Evolutionary conservation across 1,139 yeast species (phyloP).

Genomic region (Meyerozyma elateridarum): DNA sequence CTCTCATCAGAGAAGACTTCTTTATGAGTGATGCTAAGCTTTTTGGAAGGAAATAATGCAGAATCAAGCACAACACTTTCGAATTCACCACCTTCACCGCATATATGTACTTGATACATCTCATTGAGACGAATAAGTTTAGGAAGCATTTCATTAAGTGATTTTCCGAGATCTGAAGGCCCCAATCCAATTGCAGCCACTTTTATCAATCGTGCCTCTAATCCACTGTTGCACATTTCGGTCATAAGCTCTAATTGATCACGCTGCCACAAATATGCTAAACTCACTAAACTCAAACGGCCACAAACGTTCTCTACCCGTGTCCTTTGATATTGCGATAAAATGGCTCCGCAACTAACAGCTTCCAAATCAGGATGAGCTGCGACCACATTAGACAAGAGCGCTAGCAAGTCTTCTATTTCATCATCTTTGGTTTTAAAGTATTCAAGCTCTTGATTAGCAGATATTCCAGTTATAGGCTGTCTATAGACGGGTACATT

Average conservation of each 20-base stretch:
- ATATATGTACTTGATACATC: slow-evolving; percentile 78
- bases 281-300: slow-evolving; percentile 59
- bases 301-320: slow-evolving; percentile 88
- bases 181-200: slow-evolving; percentile 89
- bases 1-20: slow-evolving; percentile 44
- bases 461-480: slow-evolving; percentile 58
- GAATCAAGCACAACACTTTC: slow-evolving; percentile 90
- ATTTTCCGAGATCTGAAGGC: slow-evolving; percentile 60
- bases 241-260: slow-evolving; percentile 72
- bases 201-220: slow-evolving; percentile 85
- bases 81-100: slow-evolving; percentile 99
- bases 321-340: slow-evolving; percentile 88
- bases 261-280: slow-evolving; percentile 88
- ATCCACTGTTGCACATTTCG: slow-evolving; percentile 68
- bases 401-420: slow-evolving; percentile 67
- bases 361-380: slow-evolving; percentile 73
- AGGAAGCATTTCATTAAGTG: slow-evolving; percentile 59
- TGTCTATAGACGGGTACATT: slow-evolving; percentile 77
- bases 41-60: slow-evolving; percentile 61
- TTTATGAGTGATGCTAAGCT: slow-evolving; percentile 41
- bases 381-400: slow-evolving; percentile 43
- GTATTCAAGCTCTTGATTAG: slow-evolving; percentile 68
- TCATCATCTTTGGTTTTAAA: slow-evolving; percentile 65
- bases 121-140: slow-evolving; percentile 53
- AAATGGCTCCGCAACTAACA: slow-evolving; percentile 92